A percentile compares a stretch with the other conserved stretches of the same genome.
Evolutionary conservation across 257 asterid species (phyloP).

Genomic region (Przewalskia tangutica): DNA sequence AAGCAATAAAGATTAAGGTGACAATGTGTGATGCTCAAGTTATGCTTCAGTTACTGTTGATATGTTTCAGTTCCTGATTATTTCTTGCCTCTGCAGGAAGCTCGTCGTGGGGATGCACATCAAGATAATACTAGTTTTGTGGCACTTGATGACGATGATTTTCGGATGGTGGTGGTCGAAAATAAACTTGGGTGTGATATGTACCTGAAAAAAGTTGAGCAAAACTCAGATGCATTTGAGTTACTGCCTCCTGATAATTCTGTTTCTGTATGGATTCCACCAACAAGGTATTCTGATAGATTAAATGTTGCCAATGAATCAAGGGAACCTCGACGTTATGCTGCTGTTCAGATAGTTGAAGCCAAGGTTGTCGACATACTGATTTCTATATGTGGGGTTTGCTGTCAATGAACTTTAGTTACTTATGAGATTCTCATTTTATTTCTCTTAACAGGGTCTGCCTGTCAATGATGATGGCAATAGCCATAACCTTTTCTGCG

Average conservation of each 20-base stretch:
- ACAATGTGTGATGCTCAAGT: neutral
- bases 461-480: conserved; percentile 93
- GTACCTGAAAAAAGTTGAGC: conserved; percentile 53
- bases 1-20: conserved; percentile 31
- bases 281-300: conserved; percentile 92
- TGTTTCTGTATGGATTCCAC: conserved; percentile 69
- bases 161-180: conserved; percentile 70
- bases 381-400: conserved; percentile 1
- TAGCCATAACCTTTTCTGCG: conserved; percentile 81
- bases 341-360: conserved; percentile 72
- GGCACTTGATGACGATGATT: conserved; percentile 88
- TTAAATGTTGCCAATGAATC: conserved; percentile 77
- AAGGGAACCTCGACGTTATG: conserved; percentile 79
- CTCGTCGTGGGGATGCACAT: conserved; percentile 39
- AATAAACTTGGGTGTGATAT: conserved; percentile 93
- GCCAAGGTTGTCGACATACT: conserved; percentile 54
- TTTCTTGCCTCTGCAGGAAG: conserved; percentile 47
- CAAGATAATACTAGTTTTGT: conserved; percentile 38
- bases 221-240: conserved; percentile 36
- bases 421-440: neutral
- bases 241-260: conserved; percentile 43
- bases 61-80: conserved; percentile 11
- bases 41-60: conserved; percentile 35
- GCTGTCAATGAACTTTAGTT: neutral
- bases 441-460: conserved; percentile 51